Evolutionary conservation across 768 basidiomycete species (phyloP).

Genomic region (Rhizopogon vinicolor): DNA sequence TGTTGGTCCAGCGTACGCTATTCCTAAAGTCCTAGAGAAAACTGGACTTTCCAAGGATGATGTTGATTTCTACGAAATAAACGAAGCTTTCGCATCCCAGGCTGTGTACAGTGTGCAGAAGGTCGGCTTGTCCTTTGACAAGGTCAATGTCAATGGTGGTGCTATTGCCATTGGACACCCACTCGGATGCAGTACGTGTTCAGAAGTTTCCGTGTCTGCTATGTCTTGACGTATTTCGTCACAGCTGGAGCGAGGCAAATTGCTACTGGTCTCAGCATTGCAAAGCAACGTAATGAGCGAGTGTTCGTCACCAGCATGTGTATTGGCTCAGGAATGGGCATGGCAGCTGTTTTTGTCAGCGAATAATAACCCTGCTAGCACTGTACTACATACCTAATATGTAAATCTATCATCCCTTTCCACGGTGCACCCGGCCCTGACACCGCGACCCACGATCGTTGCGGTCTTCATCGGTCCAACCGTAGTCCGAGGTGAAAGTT

Average conservation of each 20-base stretch:
- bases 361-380: slow-evolving; percentile 53
- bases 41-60: slow-evolving; percentile 64
- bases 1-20: slow-evolving; percentile 86
- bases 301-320: slow-evolving; percentile 92
- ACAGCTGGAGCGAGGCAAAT: slow-evolving; percentile 82
- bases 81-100: slow-evolving; percentile 86
- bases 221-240: neutral
- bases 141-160: slow-evolving; percentile 85
- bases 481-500: too few species aligned
- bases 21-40: slow-evolving; percentile 67
- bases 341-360: slow-evolving; percentile 82
- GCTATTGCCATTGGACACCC: slow-evolving; percentile 91
- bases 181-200: slow-evolving; percentile 69
- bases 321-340: slow-evolving; percentile 86
- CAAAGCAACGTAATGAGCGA: slow-evolving; percentile 69
- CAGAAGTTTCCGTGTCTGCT: slow-evolving; percentile 2
- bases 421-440: neutral
- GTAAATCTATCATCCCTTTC: neutral
- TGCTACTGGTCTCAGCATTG: slow-evolving; percentile 77
- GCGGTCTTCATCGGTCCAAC: too few species aligned
- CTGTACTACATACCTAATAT: neutral
- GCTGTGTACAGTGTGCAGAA: slow-evolving; percentile 70
- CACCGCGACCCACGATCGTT: too few species aligned
- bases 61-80: slow-evolving; percentile 89
- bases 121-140: slow-evolving; percentile 65